phyloP scores from a whole-genome alignment of 1,139 yeast genomes.

The Taphrina flavorubra region DNA sequence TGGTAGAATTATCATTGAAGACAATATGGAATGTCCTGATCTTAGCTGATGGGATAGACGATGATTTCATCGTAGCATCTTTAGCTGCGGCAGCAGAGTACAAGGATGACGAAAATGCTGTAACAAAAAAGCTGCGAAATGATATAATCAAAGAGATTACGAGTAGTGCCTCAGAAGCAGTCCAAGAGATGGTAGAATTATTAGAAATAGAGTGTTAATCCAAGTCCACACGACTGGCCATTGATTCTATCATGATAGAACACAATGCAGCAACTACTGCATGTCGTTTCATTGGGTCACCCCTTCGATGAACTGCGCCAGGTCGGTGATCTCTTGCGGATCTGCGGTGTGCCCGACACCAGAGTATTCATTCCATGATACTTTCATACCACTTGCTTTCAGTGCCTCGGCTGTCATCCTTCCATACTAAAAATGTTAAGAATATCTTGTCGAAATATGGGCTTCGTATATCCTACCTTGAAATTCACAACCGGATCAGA shows the following conservation, averaged over 20 bases:
- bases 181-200: constrained; percentile 27
- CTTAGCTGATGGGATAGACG: constrained; percentile 22
- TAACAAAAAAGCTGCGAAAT: not conserved
- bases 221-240: too few relatives aligned
- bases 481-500: constrained; percentile 69
- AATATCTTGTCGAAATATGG: not conserved
- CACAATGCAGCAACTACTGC: too few relatives aligned
- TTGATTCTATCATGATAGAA: too few relatives aligned
- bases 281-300: not conserved
- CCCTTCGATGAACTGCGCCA: constrained; percentile 60
- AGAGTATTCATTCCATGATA: constrained; percentile 63
- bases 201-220: constrained; percentile 17
- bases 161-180: constrained; percentile 19
- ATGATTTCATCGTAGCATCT: constrained; percentile 31
- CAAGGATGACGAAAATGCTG: not conserved
- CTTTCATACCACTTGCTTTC: constrained; percentile 59
- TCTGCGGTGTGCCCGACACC: constrained; percentile 72
- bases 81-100: constrained; percentile 31
- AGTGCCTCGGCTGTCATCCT: constrained; percentile 54
- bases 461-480: constrained; percentile 6
- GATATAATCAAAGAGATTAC: constrained; percentile 8
- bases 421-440: constrained; percentile 54
- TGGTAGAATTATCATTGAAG: constrained; percentile 21
- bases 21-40: constrained; percentile 30
- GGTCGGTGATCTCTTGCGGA: constrained; percentile 69